phyloP scores from a whole-genome alignment of 371 early-diverging fungal species.

The Parasitella parasitica region DNA sequence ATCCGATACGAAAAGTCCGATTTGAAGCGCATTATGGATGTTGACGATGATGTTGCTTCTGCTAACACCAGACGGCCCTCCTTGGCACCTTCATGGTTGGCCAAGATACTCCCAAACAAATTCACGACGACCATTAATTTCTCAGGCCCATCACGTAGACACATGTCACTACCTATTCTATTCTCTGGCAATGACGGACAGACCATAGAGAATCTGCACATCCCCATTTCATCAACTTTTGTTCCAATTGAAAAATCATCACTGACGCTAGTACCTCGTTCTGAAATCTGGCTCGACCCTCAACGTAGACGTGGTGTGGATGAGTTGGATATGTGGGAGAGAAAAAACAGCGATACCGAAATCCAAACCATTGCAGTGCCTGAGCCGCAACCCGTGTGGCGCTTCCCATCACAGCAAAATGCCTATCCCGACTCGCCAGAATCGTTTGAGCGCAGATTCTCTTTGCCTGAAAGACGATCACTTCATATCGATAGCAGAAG shows the following conservation, averaged over 20 bases:
- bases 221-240: slow-evolving; percentile 14
- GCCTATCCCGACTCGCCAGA: slow-evolving; percentile 31
- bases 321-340: slow-evolving; percentile 43
- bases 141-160: not conserved
- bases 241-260: slow-evolving; percentile 23
- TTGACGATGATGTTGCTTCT: not conserved
- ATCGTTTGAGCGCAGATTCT: not conserved
- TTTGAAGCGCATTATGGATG: slow-evolving; percentile 2
- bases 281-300: slow-evolving; percentile 39
- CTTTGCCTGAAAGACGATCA: not conserved
- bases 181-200: not conserved
- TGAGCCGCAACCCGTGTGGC: slow-evolving; percentile 10
- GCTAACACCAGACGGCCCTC: slow-evolving; percentile 1
- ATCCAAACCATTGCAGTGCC: not conserved
- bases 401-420: slow-evolving; percentile 4
- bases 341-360: slow-evolving; percentile 21
- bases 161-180: slow-evolving; percentile 12
- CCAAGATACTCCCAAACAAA: slow-evolving; percentile 2
- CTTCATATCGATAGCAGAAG: not conserved
- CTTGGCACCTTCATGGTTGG: slow-evolving; percentile 11
- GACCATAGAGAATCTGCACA: slow-evolving; percentile 12
- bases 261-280: slow-evolving; percentile 37
- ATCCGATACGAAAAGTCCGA: slow-evolving; percentile 21
- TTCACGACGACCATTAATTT: slow-evolving; percentile 1
- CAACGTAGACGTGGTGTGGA: slow-evolving; percentile 42